Evolutionary conservation across 2,329 filamentous ascomycete species (phyloP).

Genomic region (Hypoxylon sp.): DNA sequence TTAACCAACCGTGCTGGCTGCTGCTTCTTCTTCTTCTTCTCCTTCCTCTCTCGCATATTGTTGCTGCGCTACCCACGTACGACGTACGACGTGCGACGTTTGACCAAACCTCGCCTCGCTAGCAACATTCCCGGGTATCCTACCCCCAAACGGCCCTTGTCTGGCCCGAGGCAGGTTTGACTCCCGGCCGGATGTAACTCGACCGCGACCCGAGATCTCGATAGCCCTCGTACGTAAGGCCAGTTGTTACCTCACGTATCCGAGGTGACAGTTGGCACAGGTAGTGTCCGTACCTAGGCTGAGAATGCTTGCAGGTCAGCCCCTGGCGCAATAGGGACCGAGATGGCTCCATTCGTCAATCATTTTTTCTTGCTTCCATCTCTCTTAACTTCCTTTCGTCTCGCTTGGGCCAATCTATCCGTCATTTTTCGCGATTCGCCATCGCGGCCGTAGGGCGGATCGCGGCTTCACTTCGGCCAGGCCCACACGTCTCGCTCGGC

Average conservation of each 20-base stretch:
- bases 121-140: constrained; percentile 1
- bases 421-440: not conserved
- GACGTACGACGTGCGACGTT: constrained; percentile 14
- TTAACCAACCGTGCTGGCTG: too few species aligned
- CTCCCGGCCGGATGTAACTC: constrained; percentile 38
- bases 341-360: constrained; percentile 28
- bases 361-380: too few species aligned
- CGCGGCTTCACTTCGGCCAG: constrained; percentile 56
- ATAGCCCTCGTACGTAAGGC: constrained; percentile 33
- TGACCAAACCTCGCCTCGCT: constrained; percentile 10
- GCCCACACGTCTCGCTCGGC: constrained; percentile 66
- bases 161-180: constrained; percentile 21
- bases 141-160: not conserved
- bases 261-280: not conserved
- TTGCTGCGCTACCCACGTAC: not conserved
- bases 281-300: constrained; percentile 5
- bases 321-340: constrained; percentile 11
- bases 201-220: constrained; percentile 31
- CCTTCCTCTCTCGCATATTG: not conserved
- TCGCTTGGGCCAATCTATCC: constrained; percentile 6
- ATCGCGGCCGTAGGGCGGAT: constrained; percentile 9
- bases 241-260: constrained; percentile 21
- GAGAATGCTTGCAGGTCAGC: not conserved
- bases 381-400: not conserved
- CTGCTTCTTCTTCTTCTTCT: not conserved